Percentiles rank a stretch among this genome's conserved stretches.
These are phyloP conservation scores for Globisporangium carolinianum DNA, from an alignment of 352 stramenopile genomes.

Conservation along the genomic window DNA sequence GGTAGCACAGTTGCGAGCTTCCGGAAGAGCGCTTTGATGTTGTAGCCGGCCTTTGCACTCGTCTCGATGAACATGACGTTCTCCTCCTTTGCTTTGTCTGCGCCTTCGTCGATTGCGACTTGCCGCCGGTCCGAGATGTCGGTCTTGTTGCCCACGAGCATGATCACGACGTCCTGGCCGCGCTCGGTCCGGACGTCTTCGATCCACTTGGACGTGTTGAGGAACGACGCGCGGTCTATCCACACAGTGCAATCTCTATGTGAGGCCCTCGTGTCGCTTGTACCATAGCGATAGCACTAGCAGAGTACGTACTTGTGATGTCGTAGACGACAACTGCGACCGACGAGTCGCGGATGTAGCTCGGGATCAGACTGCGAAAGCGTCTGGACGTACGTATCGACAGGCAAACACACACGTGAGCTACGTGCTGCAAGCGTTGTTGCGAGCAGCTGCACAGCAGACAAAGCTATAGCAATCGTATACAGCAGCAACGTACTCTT, in stretches of 20 bases:
- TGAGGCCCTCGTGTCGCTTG: too few relatives aligned
- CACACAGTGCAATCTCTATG: too few relatives aligned
- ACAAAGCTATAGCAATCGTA: too few relatives aligned
- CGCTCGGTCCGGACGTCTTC: slow-evolving; percentile 97
- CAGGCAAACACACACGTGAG: slow-evolving; percentile 4
- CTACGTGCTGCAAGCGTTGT: too few relatives aligned
- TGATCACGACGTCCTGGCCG: slow-evolving; percentile 99
- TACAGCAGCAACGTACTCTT: slow-evolving; percentile 80
- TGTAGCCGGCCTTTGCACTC: slow-evolving; percentile 96
- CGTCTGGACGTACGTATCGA: slow-evolving; percentile 27
- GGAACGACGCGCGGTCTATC: slow-evolving; percentile 93
- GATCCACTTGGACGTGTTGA: slow-evolving; percentile 99
- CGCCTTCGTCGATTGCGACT: slow-evolving; percentile 96
- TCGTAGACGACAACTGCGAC: slow-evolving; percentile 99
- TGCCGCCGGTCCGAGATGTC: slow-evolving; percentile 97
- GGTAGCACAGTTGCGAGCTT: slow-evolving; percentile 97
- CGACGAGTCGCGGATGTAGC: slow-evolving; percentile 98
- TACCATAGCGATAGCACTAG: not conserved
- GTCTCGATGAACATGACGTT: slow-evolving; percentile 99
- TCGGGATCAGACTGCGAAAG: slow-evolving; percentile 93
- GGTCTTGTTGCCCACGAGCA: slow-evolving; percentile 99
- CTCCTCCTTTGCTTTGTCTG: slow-evolving; percentile 97
- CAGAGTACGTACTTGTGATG: slow-evolving; percentile 89
- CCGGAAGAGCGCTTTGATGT: slow-evolving; percentile 99
- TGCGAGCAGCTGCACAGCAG: too few relatives aligned